Conservation (phyloP, 805 yeast genomes). For the Barnettozyma californica region DNA sequence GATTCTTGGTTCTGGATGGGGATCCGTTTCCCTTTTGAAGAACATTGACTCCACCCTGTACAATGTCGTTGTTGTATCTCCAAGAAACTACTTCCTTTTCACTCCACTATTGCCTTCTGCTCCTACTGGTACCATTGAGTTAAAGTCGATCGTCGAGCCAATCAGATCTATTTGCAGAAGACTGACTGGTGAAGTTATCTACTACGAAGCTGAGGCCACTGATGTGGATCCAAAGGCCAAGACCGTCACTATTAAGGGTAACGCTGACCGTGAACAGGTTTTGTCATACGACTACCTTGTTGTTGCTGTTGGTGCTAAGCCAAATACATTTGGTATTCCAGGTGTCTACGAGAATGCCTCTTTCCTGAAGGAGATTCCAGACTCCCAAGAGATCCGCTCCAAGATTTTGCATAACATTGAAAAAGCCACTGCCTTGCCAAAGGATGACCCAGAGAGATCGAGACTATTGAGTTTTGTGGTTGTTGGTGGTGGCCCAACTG, state of each 20-base stretch:
- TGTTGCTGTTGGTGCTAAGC: slow-evolving; percentile 90
- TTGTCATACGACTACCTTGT: slow-evolving; percentile 77
- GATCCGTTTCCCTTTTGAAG: slow-evolving; percentile 80
- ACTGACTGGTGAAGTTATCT: slow-evolving; percentile 69
- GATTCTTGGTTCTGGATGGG: slow-evolving; percentile 90
- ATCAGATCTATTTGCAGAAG: slow-evolving; percentile 81
- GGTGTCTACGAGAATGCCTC: slow-evolving; percentile 83
- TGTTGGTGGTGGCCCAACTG: slow-evolving; percentile 98
- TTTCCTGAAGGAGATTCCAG: slow-evolving; percentile 84
- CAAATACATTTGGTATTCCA: slow-evolving; percentile 89
- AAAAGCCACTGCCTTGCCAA: slow-evolving; percentile 80
- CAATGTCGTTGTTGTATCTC: slow-evolving; percentile 85
- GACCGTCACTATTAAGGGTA: slow-evolving; percentile 59
- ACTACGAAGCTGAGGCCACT: slow-evolving; percentile 88
- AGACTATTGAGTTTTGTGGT: slow-evolving; percentile 83
- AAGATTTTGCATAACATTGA: slow-evolving; percentile 82
- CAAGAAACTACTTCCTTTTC: slow-evolving; percentile 89
- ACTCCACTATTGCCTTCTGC: slow-evolving; percentile 91
- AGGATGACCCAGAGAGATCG: slow-evolving; percentile 73
- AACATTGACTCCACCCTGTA: slow-evolving; percentile 81
- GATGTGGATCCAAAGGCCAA: slow-evolving; percentile 72
- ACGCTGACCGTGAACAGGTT: slow-evolving; percentile 28
- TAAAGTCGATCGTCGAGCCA: slow-evolving; percentile 92
- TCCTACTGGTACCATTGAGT: slow-evolving; percentile 87
- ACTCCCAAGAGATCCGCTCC: slow-evolving; percentile 77